Evolutionary conservation across 1,139 yeast species (phyloP).

Genomic region (Lizanozyma gosingica): DNA sequence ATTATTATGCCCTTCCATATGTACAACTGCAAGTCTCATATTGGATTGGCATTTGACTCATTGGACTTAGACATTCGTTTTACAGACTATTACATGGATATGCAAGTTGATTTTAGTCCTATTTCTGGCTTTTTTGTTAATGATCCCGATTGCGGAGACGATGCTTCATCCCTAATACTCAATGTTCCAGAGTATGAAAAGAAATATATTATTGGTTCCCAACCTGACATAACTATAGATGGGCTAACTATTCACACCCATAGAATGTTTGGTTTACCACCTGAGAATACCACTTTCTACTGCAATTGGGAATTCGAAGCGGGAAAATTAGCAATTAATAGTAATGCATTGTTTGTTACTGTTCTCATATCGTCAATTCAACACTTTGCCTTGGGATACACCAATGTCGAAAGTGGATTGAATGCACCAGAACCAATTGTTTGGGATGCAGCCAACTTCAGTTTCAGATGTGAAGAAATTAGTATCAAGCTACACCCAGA

Average conservation of each 20-base stretch:
- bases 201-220: constrained; percentile 10
- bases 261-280: constrained; percentile 88
- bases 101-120: constrained; percentile 52
- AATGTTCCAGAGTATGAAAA: constrained; percentile 18
- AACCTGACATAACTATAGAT: constrained; percentile 46
- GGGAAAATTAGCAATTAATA: constrained; percentile 48
- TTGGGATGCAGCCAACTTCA: constrained; percentile 61
- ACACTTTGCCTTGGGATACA: constrained; percentile 53
- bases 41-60: constrained; percentile 55
- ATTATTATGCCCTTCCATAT: constrained; percentile 64
- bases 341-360: constrained; percentile 40
- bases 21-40: constrained; percentile 55
- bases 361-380: constrained; percentile 34
- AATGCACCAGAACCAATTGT: constrained; percentile 46
- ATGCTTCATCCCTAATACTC: constrained; percentile 12
- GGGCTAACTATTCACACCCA: constrained; percentile 74
- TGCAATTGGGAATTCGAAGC: constrained; percentile 84
- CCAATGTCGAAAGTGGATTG: constrained; percentile 69
- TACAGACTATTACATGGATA: constrained; percentile 89
- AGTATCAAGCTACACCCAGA: constrained; percentile 16
- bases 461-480: constrained; percentile 35
- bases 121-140: constrained; percentile 26
- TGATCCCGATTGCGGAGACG: constrained; percentile 10
- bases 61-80: constrained; percentile 74
- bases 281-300: constrained; percentile 75